Evolutionary conservation across 2,329 filamentous ascomycete genomes (phyloP).

Genomic region (Pseudogymnoascus sp.): DNA sequence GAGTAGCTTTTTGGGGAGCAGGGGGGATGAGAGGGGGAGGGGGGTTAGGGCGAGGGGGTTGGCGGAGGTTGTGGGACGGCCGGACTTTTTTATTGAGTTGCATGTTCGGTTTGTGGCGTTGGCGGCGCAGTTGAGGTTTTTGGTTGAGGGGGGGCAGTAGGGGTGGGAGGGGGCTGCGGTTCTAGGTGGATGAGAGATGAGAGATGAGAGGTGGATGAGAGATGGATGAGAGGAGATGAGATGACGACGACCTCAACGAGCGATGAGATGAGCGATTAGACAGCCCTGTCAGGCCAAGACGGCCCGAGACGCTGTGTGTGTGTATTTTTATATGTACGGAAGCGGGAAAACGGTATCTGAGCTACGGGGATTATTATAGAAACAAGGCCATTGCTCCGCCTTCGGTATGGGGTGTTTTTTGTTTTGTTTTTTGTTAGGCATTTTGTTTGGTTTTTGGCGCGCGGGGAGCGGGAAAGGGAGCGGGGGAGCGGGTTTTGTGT

Average conservation of each 20-base stretch:
- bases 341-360: neutral
- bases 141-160: neutral
- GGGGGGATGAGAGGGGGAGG: constrained; percentile 38
- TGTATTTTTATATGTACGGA: neutral
- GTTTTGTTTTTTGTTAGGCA: neutral
- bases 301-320: neutral
- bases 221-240: neutral
- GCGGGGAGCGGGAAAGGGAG: neutral
- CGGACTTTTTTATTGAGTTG: constrained; percentile 61
- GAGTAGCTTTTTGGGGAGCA: neutral
- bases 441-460: neutral
- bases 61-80: constrained; percentile 57
- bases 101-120: constrained; percentile 57
- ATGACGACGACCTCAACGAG: neutral
- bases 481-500: neutral
- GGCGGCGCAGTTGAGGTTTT: constrained; percentile 39
- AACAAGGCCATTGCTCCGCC: neutral
- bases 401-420: neutral
- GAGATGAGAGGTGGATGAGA: neutral
- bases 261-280: no score
- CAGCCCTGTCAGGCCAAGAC: no score
- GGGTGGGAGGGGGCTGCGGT: neutral
- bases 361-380: neutral
- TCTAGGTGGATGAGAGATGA: neutral
- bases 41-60: constrained; percentile 53